Percentiles rank a stretch among this genome's conserved stretches.
Conservation (phyloP, 2,329 filamentous ascomycete species). For the Paradendryphiella salina region DNA sequence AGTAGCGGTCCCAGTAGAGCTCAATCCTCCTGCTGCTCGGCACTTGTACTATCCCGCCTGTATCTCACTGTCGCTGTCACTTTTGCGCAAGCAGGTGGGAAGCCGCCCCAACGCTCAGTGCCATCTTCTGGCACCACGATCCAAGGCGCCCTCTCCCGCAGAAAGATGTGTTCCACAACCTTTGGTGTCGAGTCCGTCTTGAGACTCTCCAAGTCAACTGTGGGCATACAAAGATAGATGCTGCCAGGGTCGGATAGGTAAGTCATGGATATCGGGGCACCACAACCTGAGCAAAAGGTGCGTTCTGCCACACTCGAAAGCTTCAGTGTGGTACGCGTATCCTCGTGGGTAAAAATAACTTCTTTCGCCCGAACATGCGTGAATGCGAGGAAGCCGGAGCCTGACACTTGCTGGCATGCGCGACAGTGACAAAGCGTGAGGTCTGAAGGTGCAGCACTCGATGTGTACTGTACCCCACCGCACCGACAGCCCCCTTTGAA, state of each 20-base stretch:
- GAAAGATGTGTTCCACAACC: constrained; percentile 50
- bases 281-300: constrained; percentile 53
- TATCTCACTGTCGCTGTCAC: constrained; percentile 2
- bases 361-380: constrained; percentile 41
- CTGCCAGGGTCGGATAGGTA: constrained; percentile 41
- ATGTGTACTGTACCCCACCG: constrained; percentile 49
- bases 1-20: not conserved
- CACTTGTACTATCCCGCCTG: not conserved
- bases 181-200: constrained; percentile 33
- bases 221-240: constrained; percentile 47
- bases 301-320: constrained; percentile 51
- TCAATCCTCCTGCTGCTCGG: not conserved
- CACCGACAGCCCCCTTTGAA: constrained; percentile 53
- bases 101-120: constrained; percentile 28
- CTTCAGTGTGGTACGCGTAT: constrained; percentile 38
- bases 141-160: constrained; percentile 48
- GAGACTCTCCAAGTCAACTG: constrained; percentile 49
- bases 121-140: constrained; percentile 36
- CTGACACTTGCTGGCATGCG: constrained; percentile 55
- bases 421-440: constrained; percentile 54
- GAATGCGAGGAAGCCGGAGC: constrained; percentile 53
- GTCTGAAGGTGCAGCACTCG: constrained; percentile 40
- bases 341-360: constrained; percentile 41
- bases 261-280: constrained; percentile 52
- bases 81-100: constrained; percentile 16